phyloP scores from a whole-genome alignment of 352 stramenopile genomes.

The Phytophthora rubi region DNA sequence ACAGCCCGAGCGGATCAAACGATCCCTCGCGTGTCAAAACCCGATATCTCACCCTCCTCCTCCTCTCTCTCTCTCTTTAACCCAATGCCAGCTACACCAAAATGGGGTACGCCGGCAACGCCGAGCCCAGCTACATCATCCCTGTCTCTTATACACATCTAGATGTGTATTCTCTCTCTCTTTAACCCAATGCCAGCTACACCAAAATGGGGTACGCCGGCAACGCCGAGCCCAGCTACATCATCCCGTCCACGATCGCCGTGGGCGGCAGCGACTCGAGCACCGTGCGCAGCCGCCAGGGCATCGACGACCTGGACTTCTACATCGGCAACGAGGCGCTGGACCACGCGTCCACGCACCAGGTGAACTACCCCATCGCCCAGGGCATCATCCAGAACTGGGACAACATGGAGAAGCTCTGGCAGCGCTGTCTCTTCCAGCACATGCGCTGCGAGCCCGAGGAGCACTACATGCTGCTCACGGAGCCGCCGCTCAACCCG shows the following conservation, averaged over 20 bases:
- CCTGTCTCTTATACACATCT: too few species aligned
- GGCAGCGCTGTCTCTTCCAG: slow-evolving; percentile 94
- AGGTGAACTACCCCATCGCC: slow-evolving; percentile 91
- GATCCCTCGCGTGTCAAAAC: background rate
- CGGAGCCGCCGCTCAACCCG: slow-evolving; percentile 93
- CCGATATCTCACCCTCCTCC: background rate
- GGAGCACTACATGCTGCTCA: slow-evolving; percentile 93
- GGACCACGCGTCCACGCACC: slow-evolving; percentile 89
- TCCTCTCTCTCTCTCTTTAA: slow-evolving; percentile 4
- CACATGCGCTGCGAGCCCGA: slow-evolving; percentile 94
- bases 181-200: slow-evolving; percentile 68
- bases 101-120: slow-evolving; percentile 96
- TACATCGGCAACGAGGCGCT: slow-evolving; percentile 95
- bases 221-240: slow-evolving; percentile 95
- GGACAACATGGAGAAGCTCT: slow-evolving; percentile 96
- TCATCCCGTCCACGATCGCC: slow-evolving; percentile 95
- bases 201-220: slow-evolving; percentile 97
- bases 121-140: slow-evolving; percentile 95
- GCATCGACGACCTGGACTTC: slow-evolving; percentile 96
- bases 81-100: slow-evolving; percentile 91
- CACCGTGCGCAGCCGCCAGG: slow-evolving; percentile 85
- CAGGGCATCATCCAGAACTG: slow-evolving; percentile 94
- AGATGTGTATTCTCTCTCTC: background rate
- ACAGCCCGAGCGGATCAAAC: background rate
- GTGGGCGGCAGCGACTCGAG: slow-evolving; percentile 68